Evolutionary conservation across 2,329 filamentous ascomycete species (phyloP), one percentile per base, ranked within the genome.

Genomic region (Alternaria arbusti): DNA sequence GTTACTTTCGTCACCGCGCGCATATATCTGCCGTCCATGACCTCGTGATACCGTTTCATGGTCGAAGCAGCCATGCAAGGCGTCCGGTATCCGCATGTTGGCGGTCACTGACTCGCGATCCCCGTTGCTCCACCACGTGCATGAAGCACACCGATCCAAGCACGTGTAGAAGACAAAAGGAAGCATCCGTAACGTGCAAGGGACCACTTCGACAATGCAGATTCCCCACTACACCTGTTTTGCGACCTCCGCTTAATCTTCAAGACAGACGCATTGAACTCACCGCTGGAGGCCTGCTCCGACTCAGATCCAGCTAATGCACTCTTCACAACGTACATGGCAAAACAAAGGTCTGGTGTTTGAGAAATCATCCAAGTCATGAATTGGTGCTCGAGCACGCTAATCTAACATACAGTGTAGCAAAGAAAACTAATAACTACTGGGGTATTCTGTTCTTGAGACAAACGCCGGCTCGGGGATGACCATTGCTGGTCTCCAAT

Each of bases 401-500:
- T 64, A 64, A 54, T 66, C 63, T 64, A 63, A 55, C 44, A 23
- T 57, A 61, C 46, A 59, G 30, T 57, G 36, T 60, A 52, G 50
- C 60, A 49, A 55, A 17, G 55, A 25, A 57, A 58, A 66, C 52
- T 57, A 66, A 51, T 36, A 64, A 66, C 62, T 65, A 64, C 66
- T 56, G 56, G 67, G 71, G 71, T 74, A 74, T 74, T 73, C 30
- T 67, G 66, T 70, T 65, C 65, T 66, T 66, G 46, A 54, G 54
- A 66, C 57, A 70, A 73, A 74, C 72, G 72, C 70, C 72, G 63
- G 70, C 70, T 70, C 69, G 58, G 46, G 57, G 40, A 59, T 22
- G 6, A 66, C 71, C 66, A 68, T 65, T 60, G 66, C 67, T 71
- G 65, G 70, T 61, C 40, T 65, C 61, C 51, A 10, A 51, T 55